Percentiles rank a stretch among this genome's conserved stretches.
phyloP scores from a whole-genome alignment of 2,329 filamentous ascomycete genomes.

The Podosphaera leucotricha region DNA sequence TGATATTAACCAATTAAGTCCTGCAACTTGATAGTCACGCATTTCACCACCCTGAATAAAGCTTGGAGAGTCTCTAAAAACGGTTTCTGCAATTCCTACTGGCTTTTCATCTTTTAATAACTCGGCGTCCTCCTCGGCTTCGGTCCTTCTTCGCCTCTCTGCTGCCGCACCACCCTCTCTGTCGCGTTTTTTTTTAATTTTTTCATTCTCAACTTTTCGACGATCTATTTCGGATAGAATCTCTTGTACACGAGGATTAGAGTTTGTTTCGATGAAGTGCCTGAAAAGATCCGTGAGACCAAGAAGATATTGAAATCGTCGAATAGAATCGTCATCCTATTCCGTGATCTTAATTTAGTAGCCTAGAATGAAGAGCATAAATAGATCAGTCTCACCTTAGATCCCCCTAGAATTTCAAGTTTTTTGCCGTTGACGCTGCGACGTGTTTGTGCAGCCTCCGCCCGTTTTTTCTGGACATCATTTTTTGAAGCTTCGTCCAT shows the following conservation, averaged over 20 bases:
- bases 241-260: slow-evolving; percentile 80
- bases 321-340: slow-evolving; percentile 83
- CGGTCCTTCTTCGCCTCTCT: slow-evolving; percentile 64
- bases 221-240: slow-evolving; percentile 89
- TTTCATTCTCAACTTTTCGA: slow-evolving; percentile 54
- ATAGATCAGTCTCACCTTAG: slow-evolving; percentile 40
- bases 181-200: slow-evolving; percentile 42
- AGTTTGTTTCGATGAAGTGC: slow-evolving; percentile 96
- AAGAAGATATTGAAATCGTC: slow-evolving; percentile 81
- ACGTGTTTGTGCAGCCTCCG: slow-evolving; percentile 70
- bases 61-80: slow-evolving; percentile 83
- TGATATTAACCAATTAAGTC: slow-evolving; percentile 93
- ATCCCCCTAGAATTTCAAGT: slow-evolving; percentile 74
- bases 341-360: not conserved
- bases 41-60: slow-evolving; percentile 68
- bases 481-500: slow-evolving; percentile 40
- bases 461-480: slow-evolving; percentile 67
- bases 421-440: slow-evolving; percentile 90
- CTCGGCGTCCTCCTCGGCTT: slow-evolving; percentile 95
- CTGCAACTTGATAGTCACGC: slow-evolving; percentile 90
- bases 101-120: slow-evolving; percentile 66
- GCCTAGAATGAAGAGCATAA: not conserved
- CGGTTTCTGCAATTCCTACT: slow-evolving; percentile 62
- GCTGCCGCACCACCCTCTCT: slow-evolving; percentile 67
- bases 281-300: slow-evolving; percentile 92